A percentile compares a stretch with the other conserved stretches of the same genome.
Evolutionary conservation across 2,329 filamentous ascomycete genomes (phyloP).

Genomic region (Cercospora nicotianae): DNA sequence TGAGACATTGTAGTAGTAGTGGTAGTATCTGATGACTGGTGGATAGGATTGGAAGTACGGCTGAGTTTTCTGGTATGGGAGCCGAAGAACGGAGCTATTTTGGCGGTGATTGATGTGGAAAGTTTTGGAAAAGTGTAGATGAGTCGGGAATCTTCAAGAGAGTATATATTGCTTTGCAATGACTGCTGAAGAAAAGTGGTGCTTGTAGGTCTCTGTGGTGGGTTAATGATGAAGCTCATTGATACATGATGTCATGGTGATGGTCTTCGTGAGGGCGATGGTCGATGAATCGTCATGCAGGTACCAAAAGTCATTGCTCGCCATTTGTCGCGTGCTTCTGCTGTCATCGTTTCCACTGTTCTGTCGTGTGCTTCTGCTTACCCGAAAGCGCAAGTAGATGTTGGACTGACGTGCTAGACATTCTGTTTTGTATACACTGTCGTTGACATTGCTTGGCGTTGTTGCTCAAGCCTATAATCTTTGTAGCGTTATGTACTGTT

Average conservation of each 20-base stretch:
- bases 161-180: neutral
- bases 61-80: constrained; percentile 2
- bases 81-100: constrained; percentile 10
- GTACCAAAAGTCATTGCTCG: neutral
- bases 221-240: constrained; percentile 3
- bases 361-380: neutral
- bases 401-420: neutral
- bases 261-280: constrained; percentile 7
- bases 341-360: neutral
- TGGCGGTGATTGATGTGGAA: neutral
- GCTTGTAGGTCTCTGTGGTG: neutral
- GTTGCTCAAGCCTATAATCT: neutral
- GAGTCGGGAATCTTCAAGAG: neutral
- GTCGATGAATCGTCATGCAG: constrained; percentile 12
- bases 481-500: neutral
- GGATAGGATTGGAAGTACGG: neutral
- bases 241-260: constrained; percentile 10
- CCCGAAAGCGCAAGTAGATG: neutral
- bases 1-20: constrained; percentile 44
- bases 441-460: neutral
- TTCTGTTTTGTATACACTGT: neutral
- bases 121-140: neutral
- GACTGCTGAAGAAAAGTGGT: neutral
- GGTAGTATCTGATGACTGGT: constrained; percentile 7
- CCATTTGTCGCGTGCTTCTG: constrained; percentile 2